Evolutionary conservation across 495 filamentous ascomycete species (phyloP).

Genomic region (Choiromyces venosus): DNA sequence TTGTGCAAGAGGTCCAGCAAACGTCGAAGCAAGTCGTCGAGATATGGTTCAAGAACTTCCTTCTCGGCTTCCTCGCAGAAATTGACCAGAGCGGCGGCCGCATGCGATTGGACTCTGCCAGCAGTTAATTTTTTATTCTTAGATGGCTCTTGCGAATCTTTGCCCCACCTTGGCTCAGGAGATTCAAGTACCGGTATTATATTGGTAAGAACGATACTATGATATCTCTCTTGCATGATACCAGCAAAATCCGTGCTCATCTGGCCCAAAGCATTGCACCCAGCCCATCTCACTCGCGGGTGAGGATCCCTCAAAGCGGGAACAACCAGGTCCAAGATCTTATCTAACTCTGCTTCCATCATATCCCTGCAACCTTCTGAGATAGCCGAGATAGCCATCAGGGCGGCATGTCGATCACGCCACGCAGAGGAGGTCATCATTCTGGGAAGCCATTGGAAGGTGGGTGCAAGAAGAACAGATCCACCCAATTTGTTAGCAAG

Average conservation of each 20-base stretch:
- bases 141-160: neutral
- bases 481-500: conserved; percentile 97
- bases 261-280: conserved; percentile 97
- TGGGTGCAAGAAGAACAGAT: conserved; percentile 76
- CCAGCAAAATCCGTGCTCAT: conserved; percentile 99
- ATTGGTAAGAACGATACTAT: conserved; percentile 72
- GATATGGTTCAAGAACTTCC: conserved; percentile 82
- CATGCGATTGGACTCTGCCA: conserved; percentile 81
- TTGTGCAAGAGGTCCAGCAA: conserved; percentile 80
- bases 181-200: conserved; percentile 91
- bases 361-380: conserved; percentile 94
- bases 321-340: conserved; percentile 87
- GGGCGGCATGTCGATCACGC: conserved; percentile 92
- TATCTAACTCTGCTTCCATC: conserved; percentile 89
- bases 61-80: conserved; percentile 99
- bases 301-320: conserved; percentile 88
- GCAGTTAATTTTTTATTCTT: conserved; percentile 16
- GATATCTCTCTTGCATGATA: conserved; percentile 96
- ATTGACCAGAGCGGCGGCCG: conserved; percentile 94
- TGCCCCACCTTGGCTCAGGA: conserved; percentile 59
- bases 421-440: conserved; percentile 96
- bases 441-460: conserved; percentile 90
- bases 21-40: conserved; percentile 76
- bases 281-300: conserved; percentile 93
- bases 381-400: conserved; percentile 99